phyloP scores from a whole-genome alignment of 2,329 filamentous ascomycete genomes.

The Westerdykella sp. region DNA sequence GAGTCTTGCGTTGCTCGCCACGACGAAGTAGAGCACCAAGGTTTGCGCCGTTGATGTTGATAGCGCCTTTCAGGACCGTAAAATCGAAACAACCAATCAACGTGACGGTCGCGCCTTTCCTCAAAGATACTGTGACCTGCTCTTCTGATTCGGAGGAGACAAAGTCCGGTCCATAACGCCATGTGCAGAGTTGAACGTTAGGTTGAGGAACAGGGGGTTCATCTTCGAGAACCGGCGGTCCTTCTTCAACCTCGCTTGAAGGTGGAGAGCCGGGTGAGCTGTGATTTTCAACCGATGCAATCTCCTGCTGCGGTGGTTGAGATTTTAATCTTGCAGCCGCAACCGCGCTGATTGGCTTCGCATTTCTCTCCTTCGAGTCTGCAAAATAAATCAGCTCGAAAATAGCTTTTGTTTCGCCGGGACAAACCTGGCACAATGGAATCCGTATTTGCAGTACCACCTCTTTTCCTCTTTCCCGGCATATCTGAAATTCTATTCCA shows the following conservation, averaged over 20 bases:
- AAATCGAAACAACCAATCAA: conserved; percentile 62
- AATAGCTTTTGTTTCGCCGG: not conserved
- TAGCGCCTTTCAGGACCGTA: conserved; percentile 53
- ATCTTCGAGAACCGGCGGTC: conserved; percentile 2
- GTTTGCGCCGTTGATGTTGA: conserved; percentile 60
- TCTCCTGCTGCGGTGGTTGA: conserved; percentile 10
- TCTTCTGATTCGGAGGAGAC: conserved; percentile 19
- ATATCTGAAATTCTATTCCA: conserved; percentile 9
- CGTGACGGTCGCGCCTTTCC: conserved; percentile 32
- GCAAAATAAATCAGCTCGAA: conserved; percentile 1
- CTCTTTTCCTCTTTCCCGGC: conserved; percentile 29
- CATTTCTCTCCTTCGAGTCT: conserved; percentile 8
- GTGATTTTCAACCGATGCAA: conserved; percentile 9
- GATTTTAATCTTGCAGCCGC: conserved; percentile 28
- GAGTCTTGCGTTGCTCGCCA: conserved; percentile 10
- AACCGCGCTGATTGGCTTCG: conserved; percentile 28
- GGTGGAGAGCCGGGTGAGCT: not conserved
- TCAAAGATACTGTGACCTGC: conserved; percentile 22
- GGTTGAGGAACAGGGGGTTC: conserved; percentile 1
- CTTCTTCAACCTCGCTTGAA: conserved; percentile 2
- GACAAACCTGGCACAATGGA: conserved; percentile 8
- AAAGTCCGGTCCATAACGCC: conserved; percentile 18
- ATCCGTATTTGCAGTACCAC: conserved; percentile 3
- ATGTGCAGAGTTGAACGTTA: conserved; percentile 28
- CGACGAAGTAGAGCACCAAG: conserved; percentile 42